Evolutionary conservation across 2,329 filamentous ascomycete genomes (phyloP).

Genomic region (Alternaria incomplexa): DNA sequence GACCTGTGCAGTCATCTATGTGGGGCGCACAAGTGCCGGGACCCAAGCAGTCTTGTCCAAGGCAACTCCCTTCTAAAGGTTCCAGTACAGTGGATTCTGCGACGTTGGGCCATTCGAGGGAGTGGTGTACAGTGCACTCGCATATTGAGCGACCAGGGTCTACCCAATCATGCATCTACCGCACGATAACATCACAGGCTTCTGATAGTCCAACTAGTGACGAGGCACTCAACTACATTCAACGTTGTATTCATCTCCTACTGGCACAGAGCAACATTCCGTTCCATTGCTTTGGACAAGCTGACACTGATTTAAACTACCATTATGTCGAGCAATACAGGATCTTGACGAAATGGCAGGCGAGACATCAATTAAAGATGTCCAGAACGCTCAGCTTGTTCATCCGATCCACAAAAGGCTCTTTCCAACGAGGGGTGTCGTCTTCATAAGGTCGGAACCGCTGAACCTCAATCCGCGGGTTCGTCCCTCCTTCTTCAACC

Average conservation of each 20-base stretch:
- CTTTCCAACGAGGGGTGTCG: background rate
- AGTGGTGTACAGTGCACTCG: conserved; percentile 1
- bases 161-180: background rate
- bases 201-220: background rate
- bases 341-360: background rate
- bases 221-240: background rate
- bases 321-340: background rate
- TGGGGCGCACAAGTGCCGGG: background rate
- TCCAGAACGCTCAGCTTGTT: background rate
- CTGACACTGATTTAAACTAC: background rate
- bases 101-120: background rate
- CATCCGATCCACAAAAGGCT: background rate
- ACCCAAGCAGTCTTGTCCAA: background rate
- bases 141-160: conserved; percentile 5
- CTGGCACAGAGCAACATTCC: background rate
- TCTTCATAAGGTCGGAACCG: background rate
- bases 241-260: background rate
- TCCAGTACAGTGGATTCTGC: background rate
- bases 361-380: background rate
- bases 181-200: background rate
- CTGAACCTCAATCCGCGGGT: background rate
- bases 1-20: background rate
- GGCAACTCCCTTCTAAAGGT: background rate
- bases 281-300: background rate
- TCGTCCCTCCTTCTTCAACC: background rate